Evolutionary conservation across 306 rosid species (phyloP), one percentile per base, ranked within the genome.

Genomic region (Pyrus pyrifolia): DNA sequence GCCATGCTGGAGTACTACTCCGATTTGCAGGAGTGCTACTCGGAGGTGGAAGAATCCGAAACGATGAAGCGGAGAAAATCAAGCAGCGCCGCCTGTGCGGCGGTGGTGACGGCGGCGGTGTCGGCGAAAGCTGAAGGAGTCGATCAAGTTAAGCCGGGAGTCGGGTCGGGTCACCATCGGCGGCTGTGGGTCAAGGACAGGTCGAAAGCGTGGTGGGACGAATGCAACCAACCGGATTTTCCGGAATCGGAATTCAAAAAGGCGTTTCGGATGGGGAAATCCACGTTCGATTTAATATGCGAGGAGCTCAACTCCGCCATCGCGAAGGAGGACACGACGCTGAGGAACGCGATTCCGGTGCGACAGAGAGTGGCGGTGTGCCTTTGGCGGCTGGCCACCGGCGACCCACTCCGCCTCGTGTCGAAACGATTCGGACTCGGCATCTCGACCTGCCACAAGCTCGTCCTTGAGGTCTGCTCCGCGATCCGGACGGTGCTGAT

Each of bases 121-220:
- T 79, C 75, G 0, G 44, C 2, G 13, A 78, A 67, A 60, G 71
- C 83, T 11, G 85, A 82, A 5, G 81, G 52, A 25, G 23, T 71
- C 0, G 87, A 82, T 6, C 85, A 81, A 65, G 73, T 14, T n/a
- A 80, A 63, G 11, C 71, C 68, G 80, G 81, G 68, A 17, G 79
- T 66, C 5, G 80, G 61, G 81, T 72, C 79, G 70, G 82, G 77
- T 4, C 88, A 75, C 2, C 93, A 89, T 35, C 70, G 98, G 75
- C 70, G 99, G 75, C 76, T 96, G 5, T 96, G 99, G 99, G 98
- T 96, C 57, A 96, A 91, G 74, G 97, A 96, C 78, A 85, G 99
- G 64, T 94, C 99, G 3, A 93, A 90, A 11, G 96, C 97, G 1
- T 96, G 99, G 99, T 96, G 99, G 99, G 97, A 96, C 79, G 93